Percentiles rank a stretch among this genome's conserved stretches.
Evolutionary conservation across 345 rosid genomes (phyloP).

Genomic region (Melaleuca alternifolia): DNA sequence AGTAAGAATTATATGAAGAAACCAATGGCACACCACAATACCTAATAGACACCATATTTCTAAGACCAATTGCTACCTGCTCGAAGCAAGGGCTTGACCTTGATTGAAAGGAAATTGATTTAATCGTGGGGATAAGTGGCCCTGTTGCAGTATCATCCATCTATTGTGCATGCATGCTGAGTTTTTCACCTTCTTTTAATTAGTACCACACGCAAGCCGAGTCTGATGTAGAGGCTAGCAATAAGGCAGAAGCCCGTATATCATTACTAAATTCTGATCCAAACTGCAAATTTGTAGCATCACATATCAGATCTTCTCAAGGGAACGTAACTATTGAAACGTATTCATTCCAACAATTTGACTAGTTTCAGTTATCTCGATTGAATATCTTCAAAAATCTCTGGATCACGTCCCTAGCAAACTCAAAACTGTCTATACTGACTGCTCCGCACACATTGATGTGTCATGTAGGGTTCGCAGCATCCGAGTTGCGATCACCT

Average conservation of each 20-base stretch:
- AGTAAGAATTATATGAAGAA: too few species aligned
- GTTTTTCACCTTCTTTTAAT: neutral
- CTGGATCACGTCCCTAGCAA: neutral
- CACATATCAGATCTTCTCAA: neutral
- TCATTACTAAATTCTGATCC: fast-evolving
- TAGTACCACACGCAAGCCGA: neutral
- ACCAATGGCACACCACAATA: neutral
- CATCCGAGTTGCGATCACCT: neutral
- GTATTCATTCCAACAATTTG: neutral
- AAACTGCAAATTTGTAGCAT: neutral
- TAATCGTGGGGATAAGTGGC: fast-evolving
- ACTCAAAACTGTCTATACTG: neutral
- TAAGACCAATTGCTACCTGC: neutral
- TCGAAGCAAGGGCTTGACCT: neutral
- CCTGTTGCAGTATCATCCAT: neutral
- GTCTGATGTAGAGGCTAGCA: neutral
- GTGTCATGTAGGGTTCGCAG: neutral
- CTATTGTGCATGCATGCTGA: too few species aligned
- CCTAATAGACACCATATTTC: neutral
- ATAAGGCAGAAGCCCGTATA: neutral
- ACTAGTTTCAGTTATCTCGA: neutral
- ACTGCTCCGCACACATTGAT: neutral
- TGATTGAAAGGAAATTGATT: neutral
- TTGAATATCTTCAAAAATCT: neutral
- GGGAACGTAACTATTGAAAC: neutral